A percentile compares a stretch with the other conserved stretches of the same genome.
Evolutionary conservation across 164 flowering plant species (phyloP).

Genomic region (Umbellularia californica): DNA sequence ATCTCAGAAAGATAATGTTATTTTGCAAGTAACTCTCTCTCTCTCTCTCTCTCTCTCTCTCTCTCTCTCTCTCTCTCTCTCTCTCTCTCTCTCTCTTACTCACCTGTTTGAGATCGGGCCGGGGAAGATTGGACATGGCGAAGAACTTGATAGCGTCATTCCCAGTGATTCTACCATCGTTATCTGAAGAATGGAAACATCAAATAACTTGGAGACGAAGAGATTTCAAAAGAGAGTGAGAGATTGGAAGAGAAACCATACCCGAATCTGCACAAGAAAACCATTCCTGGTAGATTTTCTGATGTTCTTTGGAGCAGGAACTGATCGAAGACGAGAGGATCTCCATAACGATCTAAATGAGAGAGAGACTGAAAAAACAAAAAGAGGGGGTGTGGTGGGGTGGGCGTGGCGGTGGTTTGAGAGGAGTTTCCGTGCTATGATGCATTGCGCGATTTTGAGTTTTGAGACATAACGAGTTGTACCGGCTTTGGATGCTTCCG

Average conservation of each 20-base stretch:
- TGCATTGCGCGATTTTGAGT: no score
- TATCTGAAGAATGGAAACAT: slow-evolving; percentile 37
- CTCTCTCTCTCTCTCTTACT: neutral
- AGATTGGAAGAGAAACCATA: slow-evolving; percentile 10
- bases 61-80: neutral
- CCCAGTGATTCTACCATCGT: slow-evolving; percentile 86
- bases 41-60: neutral
- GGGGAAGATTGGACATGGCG: slow-evolving; percentile 67
- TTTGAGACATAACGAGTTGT: no score
- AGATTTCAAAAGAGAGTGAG: neutral
- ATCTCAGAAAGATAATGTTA: neutral
- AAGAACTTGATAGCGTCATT: slow-evolving; percentile 87
- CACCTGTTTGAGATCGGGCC: slow-evolving; percentile 90
- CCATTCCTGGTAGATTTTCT: slow-evolving; percentile 83
- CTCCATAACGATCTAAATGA: slow-evolving; percentile 45
- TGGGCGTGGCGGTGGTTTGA: no score
- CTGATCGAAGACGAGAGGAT: slow-evolving; percentile 43
- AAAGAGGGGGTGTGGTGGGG: no score
- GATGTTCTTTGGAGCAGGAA: slow-evolving; percentile 79
- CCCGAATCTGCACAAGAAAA: slow-evolving; percentile 83
- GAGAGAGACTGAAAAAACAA: no score
- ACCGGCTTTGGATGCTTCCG: no score
- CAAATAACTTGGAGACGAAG: neutral
- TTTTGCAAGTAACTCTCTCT: no score
- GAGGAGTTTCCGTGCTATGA: no score